A percentile compares a stretch with the other conserved stretches of the same genome.
phyloP scores from a whole-genome alignment of 192 early-diverging fungal genomes.

The Endogone sp. region DNA sequence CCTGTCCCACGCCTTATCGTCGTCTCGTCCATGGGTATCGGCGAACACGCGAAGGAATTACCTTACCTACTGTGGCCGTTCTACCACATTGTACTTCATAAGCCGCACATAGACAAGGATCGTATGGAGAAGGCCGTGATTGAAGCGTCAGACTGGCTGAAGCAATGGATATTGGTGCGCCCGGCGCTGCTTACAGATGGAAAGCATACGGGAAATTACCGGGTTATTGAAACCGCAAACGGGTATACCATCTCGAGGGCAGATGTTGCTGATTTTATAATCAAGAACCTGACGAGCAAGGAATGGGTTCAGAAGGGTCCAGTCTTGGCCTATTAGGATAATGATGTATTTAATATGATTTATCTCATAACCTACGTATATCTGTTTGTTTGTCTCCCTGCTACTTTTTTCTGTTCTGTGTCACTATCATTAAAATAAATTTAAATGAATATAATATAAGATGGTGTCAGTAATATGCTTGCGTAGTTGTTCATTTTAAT shows the following conservation, averaged over 20 bases:
- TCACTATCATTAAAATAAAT: no score
- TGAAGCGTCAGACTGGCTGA: conserved; percentile 18
- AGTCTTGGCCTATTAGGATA: conserved; percentile 13
- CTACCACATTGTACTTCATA: background rate
- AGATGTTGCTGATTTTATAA: conserved; percentile 44
- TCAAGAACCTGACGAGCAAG: conserved; percentile 28
- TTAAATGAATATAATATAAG: no score
- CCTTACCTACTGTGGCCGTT: background rate
- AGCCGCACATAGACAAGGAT: background rate
- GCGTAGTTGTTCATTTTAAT: no score
- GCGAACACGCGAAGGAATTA: background rate
- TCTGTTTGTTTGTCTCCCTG: no score
- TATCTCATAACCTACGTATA: no score
- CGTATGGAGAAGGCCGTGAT: conserved; percentile 20
- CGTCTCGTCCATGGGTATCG: background rate
- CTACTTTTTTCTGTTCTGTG: no score
- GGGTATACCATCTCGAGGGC: conserved; percentile 46
- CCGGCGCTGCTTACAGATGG: conserved; percentile 40
- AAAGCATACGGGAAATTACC: conserved; percentile 26
- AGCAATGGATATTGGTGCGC: conserved; percentile 39
- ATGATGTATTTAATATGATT: no score
- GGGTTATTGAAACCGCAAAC: conserved; percentile 14
- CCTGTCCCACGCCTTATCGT: background rate
- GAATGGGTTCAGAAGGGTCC: conserved; percentile 25
- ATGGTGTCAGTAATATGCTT: no score